A percentile compares a stretch with the other conserved stretches of the same genome.
These are phyloP conservation scores for Amanita fuliginea DNA, from an alignment of 768 basidiomycete genomes.

Conservation along the genomic window DNA sequence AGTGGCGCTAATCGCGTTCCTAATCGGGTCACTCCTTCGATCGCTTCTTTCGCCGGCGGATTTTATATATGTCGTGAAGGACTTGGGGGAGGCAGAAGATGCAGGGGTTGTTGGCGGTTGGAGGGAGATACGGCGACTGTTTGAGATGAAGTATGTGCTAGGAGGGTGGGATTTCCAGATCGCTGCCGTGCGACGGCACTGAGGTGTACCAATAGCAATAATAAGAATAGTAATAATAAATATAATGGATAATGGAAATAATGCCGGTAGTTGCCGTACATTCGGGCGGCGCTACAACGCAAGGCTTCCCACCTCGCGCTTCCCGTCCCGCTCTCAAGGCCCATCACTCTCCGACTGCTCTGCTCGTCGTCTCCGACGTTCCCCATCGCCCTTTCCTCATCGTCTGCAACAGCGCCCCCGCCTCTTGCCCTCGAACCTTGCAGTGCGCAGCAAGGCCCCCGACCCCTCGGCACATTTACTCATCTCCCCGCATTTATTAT, in stretches of 20 bases:
- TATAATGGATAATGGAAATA: constrained; percentile 8
- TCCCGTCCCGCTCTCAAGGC: constrained; percentile 13
- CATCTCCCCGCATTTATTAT: constrained; percentile 2
- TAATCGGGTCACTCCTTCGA: constrained; percentile 84
- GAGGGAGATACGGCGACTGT: constrained; percentile 75
- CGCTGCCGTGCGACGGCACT: constrained; percentile 71
- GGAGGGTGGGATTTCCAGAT: constrained; percentile 87
- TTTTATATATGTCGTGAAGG: constrained; percentile 72
- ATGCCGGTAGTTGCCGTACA: constrained; percentile 17
- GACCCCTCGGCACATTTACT: constrained; percentile 8
- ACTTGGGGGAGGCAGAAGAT: constrained; percentile 41
- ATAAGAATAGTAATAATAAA: constrained; percentile 3
- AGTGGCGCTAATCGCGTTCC: constrained; percentile 77
- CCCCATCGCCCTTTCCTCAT: constrained; percentile 10
- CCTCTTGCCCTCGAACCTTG: not conserved
- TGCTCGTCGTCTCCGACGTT: constrained; percentile 12
- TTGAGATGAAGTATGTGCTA: constrained; percentile 72
- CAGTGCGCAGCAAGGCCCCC: not conserved
- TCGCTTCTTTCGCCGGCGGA: constrained; percentile 86
- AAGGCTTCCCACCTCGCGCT: constrained; percentile 17
- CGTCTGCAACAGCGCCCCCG: constrained; percentile 11
- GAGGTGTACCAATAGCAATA: constrained; percentile 4
- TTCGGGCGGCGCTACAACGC: constrained; percentile 24
- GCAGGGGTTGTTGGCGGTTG: constrained; percentile 42
- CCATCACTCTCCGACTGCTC: constrained; percentile 9